These are phyloP conservation scores for Rosellinia necatrix DNA, from an alignment of 2,329 filamentous ascomycete genomes.

Conservation along the genomic window DNA sequence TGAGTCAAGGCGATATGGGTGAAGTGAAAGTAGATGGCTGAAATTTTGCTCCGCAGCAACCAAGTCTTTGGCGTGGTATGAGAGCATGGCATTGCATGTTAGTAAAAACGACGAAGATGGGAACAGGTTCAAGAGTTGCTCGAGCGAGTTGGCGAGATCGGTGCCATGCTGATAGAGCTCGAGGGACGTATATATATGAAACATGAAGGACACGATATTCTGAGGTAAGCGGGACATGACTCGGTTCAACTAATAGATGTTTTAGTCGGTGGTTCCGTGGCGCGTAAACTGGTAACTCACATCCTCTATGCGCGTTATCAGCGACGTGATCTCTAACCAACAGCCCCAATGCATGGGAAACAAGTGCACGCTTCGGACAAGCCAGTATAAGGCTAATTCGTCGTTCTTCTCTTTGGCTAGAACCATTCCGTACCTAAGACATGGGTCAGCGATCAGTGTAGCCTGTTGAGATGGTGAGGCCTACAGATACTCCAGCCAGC, in stretches of 20 bases:
- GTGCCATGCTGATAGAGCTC: conserved; percentile 88
- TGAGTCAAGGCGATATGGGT: conserved; percentile 78
- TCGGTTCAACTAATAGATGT: conserved; percentile 73
- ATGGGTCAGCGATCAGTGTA: conserved; percentile 20
- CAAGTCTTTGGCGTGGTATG: conserved; percentile 88
- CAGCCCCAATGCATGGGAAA: conserved; percentile 97
- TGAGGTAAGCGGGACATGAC: conserved; percentile 76
- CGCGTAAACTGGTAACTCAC: conserved; percentile 52
- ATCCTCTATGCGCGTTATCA: conserved; percentile 81
- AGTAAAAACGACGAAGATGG: conserved; percentile 87
- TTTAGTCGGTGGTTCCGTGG: conserved; percentile 35
- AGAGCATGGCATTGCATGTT: conserved; percentile 84
- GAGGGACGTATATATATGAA: conserved; percentile 87
- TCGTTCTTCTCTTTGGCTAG: conserved; percentile 91
- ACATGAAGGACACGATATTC: conserved; percentile 92
- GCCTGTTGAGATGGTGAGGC: conserved; percentile 31
- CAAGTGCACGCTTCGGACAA: conserved; percentile 85
- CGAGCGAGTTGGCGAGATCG: conserved; percentile 73
- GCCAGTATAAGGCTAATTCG: conserved; percentile 78
- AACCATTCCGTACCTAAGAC: conserved; percentile 77
- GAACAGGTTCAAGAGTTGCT: conserved; percentile 82
- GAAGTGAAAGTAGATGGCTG: conserved; percentile 77
- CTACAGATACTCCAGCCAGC: conserved; percentile 87
- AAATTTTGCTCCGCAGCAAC: conserved; percentile 69
- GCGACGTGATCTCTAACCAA: conserved; percentile 87